Evolutionary conservation across 495 filamentous ascomycete genomes (phyloP).

Genomic region (Thermochaetoides thermophila): DNA sequence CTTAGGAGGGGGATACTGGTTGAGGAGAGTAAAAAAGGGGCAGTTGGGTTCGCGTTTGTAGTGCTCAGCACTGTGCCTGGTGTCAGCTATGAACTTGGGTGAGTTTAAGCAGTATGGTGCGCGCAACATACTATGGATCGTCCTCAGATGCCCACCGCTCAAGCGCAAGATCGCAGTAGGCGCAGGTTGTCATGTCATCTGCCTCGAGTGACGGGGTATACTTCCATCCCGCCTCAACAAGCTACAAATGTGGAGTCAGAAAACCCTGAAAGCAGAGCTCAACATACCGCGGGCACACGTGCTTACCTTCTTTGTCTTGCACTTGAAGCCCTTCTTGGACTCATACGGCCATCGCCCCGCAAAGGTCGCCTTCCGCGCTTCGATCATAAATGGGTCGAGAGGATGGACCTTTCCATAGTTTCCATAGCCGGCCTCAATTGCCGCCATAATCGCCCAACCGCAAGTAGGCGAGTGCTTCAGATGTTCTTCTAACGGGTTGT

Average conservation of each 20-base stretch:
- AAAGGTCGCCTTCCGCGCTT: constrained; percentile 73
- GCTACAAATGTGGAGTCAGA: constrained; percentile 32
- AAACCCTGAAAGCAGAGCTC: neutral
- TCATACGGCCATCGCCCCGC: constrained; percentile 74
- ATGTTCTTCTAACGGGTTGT: constrained; percentile 72
- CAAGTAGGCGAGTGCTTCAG: constrained; percentile 65
- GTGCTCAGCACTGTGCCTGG: constrained; percentile 61
- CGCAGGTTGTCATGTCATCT: constrained; percentile 73
- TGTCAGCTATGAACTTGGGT: too few species aligned
- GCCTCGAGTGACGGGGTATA: constrained; percentile 71
- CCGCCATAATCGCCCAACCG: constrained; percentile 73
- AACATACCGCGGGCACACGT: neutral
- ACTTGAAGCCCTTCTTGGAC: constrained; percentile 71
- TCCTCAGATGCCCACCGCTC: constrained; percentile 90
- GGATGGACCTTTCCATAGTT: constrained; percentile 59
- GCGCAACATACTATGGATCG: constrained; percentile 54
- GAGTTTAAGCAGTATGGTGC: too few species aligned
- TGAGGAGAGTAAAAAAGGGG: constrained; percentile 54
- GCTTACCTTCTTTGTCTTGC: constrained; percentile 70
- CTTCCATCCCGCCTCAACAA: constrained; percentile 85
- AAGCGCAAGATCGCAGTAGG: constrained; percentile 72
- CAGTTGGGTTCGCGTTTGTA: constrained; percentile 62
- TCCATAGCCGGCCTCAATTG: constrained; percentile 50
- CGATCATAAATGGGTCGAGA: constrained; percentile 46
- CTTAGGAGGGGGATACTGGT: constrained; percentile 29